A percentile compares a stretch with the other conserved stretches of the same genome.
phyloP scores from a whole-genome alignment of 2,329 filamentous ascomycete species.

The Pseudofabraea citricarpa region DNA sequence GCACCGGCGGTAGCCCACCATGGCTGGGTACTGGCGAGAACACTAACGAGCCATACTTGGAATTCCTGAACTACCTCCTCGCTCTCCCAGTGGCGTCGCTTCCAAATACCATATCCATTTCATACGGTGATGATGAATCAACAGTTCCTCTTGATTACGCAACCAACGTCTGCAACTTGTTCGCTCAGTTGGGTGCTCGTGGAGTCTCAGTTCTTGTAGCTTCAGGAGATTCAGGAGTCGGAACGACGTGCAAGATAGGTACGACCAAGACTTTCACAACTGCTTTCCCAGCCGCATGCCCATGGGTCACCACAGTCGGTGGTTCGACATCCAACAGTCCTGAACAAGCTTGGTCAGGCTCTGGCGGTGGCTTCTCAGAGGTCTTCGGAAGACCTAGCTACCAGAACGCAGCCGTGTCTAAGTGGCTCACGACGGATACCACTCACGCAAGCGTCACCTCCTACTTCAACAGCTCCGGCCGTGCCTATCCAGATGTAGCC shows the following conservation, averaged over 20 bases:
- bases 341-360: slow-evolving; percentile 23
- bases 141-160: slow-evolving; percentile 50
- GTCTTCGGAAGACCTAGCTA: slow-evolving; percentile 37
- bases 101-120: slow-evolving; percentile 54
- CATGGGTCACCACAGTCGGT: slow-evolving; percentile 46
- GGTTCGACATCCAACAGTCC: slow-evolving; percentile 22
- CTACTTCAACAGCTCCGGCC: slow-evolving; percentile 42
- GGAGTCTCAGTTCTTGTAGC: slow-evolving; percentile 44
- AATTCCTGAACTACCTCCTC: slow-evolving; percentile 56
- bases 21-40: slow-evolving; percentile 42
- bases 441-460: slow-evolving; percentile 36
- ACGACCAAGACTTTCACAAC: slow-evolving; percentile 42
- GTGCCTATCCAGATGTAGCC: slow-evolving; percentile 47
- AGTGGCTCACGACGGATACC: slow-evolving; percentile 41
- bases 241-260: slow-evolving; percentile 20
- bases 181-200: slow-evolving; percentile 47
- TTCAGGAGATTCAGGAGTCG: slow-evolving; percentile 43
- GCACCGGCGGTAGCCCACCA: slow-evolving; percentile 50
- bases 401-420: slow-evolving; percentile 34
- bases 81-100: slow-evolving; percentile 43
- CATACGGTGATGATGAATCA: slow-evolving; percentile 49
- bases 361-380: slow-evolving; percentile 37
- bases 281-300: slow-evolving; percentile 43
- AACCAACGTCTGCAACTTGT: slow-evolving; percentile 43
- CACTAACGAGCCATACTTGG: slow-evolving; percentile 65